Conservation (phyloP, 495 filamentous ascomycete species). For the Bombardia bombarda region DNA sequence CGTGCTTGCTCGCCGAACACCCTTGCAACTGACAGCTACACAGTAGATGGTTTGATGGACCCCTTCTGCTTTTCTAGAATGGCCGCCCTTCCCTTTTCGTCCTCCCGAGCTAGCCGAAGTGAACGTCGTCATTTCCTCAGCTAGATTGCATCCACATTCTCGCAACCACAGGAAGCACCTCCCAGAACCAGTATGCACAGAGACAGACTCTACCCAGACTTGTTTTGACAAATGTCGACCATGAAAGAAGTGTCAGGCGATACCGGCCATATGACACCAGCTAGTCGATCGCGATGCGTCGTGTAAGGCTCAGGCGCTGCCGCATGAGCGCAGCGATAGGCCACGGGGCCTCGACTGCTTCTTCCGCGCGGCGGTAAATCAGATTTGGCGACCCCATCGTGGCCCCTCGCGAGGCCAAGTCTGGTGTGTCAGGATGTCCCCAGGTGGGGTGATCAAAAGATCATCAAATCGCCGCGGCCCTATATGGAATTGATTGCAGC, state of each 20-base stretch:
- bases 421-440: slow-evolving; percentile 1
- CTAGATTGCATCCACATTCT: background rate
- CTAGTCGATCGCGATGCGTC: too few relatives aligned
- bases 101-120: background rate
- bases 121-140: background rate
- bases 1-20: background rate
- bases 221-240: too few relatives aligned
- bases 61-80: background rate
- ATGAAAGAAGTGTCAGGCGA: too few relatives aligned
- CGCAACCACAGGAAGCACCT: background rate
- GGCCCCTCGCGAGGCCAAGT: background rate
- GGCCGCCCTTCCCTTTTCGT: background rate
- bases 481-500: too few relatives aligned
- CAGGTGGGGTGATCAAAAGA: background rate
- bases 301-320: too few relatives aligned
- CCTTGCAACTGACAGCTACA: background rate
- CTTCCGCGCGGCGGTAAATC: slow-evolving; percentile 6
- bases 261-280: too few relatives aligned
- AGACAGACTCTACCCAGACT: too few relatives aligned
- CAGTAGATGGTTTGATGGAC: too few relatives aligned
- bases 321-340: background rate
- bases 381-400: background rate
- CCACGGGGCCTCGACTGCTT: background rate
- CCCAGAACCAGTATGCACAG: too few relatives aligned
- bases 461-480: slow-evolving; percentile 3